phyloP scores from a whole-genome alignment of 768 basidiomycete species.

The Boletus bicolor region DNA sequence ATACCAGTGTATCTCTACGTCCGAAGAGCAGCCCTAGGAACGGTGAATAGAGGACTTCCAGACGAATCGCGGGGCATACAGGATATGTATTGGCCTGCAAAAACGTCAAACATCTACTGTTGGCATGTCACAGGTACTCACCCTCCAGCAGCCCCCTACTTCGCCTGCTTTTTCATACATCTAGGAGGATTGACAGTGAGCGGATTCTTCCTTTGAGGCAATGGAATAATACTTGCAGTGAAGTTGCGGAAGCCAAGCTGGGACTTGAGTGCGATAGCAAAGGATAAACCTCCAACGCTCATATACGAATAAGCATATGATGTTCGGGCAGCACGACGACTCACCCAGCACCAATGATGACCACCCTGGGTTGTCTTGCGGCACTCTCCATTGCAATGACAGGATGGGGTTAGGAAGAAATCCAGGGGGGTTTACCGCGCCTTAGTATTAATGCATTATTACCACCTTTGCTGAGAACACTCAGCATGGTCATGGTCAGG shows the following conservation, averaged over 20 bases:
- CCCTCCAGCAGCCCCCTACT: conserved; percentile 53
- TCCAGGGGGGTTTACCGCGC: not conserved
- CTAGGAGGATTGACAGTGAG: conserved; percentile 15
- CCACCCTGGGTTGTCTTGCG: conserved; percentile 10
- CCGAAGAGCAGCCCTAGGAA: conserved; percentile 43
- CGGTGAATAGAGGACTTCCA: not conserved
- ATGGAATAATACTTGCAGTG: conserved; percentile 29
- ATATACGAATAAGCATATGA: not conserved
- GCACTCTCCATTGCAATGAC: not conserved
- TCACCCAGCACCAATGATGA: conserved; percentile 24
- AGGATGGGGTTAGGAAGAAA: not conserved
- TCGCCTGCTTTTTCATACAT: conserved; percentile 45
- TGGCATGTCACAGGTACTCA: conserved; percentile 25
- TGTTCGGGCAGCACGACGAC: not conserved
- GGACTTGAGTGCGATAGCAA: conserved; percentile 41
- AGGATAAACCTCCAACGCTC: conserved; percentile 42
- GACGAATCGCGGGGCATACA: conserved; percentile 5
- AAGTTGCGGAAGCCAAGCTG: conserved; percentile 39
- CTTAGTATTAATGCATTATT: not conserved
- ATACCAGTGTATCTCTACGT: conserved; percentile 42
- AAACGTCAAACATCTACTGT: not conserved
- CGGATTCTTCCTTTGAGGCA: not conserved
- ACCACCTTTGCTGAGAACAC: not conserved
- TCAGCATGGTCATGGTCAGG: conserved; percentile 3
- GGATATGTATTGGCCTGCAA: conserved; percentile 31